Conservation (phyloP, 352 stramenopile genomes). For the Phytophthora cryptogea region DNA sequence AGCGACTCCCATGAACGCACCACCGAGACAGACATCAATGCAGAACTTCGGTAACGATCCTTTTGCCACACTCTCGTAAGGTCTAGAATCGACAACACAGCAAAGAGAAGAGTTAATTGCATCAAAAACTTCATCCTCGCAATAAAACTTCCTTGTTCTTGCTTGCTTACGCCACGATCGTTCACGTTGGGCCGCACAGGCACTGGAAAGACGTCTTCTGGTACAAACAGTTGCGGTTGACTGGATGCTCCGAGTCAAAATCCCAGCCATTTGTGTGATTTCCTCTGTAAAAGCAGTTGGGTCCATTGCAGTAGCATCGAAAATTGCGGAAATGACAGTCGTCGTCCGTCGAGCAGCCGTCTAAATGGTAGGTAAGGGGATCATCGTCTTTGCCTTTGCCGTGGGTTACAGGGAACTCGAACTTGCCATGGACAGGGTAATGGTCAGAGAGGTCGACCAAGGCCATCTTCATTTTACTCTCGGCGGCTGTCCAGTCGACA, state of each 20-base stretch:
- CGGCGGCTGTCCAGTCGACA: constrained; percentile 64
- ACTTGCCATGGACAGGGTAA: constrained; percentile 73
- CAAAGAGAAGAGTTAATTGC: constrained; percentile 13
- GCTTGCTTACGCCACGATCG: background rate
- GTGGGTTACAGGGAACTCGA: constrained; percentile 62
- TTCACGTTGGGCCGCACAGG: constrained; percentile 70
- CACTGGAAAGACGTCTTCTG: constrained; percentile 70
- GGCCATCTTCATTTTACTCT: constrained; percentile 59
- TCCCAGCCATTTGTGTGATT: constrained; percentile 55
- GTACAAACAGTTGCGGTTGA: constrained; percentile 79
- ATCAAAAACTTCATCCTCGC: constrained; percentile 10
- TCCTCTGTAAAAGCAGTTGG: constrained; percentile 70
- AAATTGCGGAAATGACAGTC: constrained; percentile 76
- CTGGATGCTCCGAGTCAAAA: constrained; percentile 58
- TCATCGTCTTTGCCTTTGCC: constrained; percentile 53
- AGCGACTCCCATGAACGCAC: constrained; percentile 21
- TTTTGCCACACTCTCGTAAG: constrained; percentile 66
- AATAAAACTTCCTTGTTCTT: background rate
- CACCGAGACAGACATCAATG: constrained; percentile 30
- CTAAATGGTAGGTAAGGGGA: constrained; percentile 62
- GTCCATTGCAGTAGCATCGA: constrained; percentile 72
- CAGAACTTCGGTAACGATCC: constrained; percentile 47
- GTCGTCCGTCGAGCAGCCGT: constrained; percentile 71
- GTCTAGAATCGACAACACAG: background rate
- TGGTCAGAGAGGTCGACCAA: constrained; percentile 80